Evolutionary conservation across 257 asterid genomes (phyloP), one percentile per base, ranked within the genome.

Genomic region (Verbena officinalis): DNA sequence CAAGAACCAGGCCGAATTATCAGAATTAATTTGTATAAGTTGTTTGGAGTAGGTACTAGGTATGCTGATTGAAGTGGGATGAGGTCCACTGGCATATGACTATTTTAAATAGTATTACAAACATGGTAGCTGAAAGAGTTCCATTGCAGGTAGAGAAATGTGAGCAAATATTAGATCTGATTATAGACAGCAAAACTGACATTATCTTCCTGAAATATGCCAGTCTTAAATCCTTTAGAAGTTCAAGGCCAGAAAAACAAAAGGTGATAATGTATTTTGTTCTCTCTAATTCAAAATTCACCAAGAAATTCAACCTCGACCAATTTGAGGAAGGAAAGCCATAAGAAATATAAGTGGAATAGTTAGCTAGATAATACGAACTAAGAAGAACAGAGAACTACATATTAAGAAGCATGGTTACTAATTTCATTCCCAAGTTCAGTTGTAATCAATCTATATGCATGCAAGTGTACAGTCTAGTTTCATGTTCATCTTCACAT

Each of bases 121-220:
- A 44, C 57, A 65, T 20, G 55, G n/a, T 52, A 73, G 51, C 34
- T 67, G 68, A 72, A 38, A 51, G 14, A 39, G 59, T 57, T 27
- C 33, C 46, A 54, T 27, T 27, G 33, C 33, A 62, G 40, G 22
- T 19, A 52, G 4, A 5, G 8, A 53, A 36, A 53, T 21, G 55
- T 31, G 11, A 63, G 53, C 61, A 49, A 24, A 49, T 40, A 27
- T 23, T 49, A 55, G 30, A 17, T 20, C 59, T 38, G 31, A 39
- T 15, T 22, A 24, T 27, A 34, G 73, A 23, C 30, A 30, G 31
- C 48, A 31, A 19, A 62, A 63, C 46, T 60, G 38, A 11, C 13
- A 54, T 36, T 7, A 7, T 46, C 59, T 49, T 43, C 11, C 36
- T 22, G 23, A 43, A 19, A 23, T 43, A 43, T 30, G 33, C 46